A percentile compares a stretch with the other conserved stretches of the same genome.
phyloP scores from a whole-genome alignment of 768 basidiomycete genomes.

The Termitomyces sp. region DNA sequence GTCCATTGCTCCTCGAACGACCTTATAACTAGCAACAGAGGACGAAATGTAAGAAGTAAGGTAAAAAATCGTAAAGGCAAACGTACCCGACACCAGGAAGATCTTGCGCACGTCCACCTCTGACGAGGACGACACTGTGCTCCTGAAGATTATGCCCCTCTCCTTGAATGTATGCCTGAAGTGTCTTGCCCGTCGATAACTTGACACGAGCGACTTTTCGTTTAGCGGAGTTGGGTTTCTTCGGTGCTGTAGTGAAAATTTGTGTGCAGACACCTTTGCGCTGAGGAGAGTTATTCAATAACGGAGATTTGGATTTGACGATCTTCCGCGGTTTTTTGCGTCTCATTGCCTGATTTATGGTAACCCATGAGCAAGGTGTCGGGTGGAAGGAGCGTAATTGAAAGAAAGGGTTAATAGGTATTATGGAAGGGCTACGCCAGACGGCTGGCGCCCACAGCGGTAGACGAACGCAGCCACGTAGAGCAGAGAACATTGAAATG shows the following conservation, averaged over 20 bases:
- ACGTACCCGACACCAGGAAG: slow-evolving; percentile 92
- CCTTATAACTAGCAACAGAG: slow-evolving; percentile 69
- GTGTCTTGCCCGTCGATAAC: slow-evolving; percentile 80
- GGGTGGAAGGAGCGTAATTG: slow-evolving; percentile 58
- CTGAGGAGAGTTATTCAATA: slow-evolving; percentile 78
- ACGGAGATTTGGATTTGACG: slow-evolving; percentile 67
- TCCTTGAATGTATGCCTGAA: slow-evolving; percentile 94
- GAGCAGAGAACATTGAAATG: slow-evolving; percentile 34
- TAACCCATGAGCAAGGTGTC: slow-evolving; percentile 54
- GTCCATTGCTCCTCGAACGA: slow-evolving; percentile 91
- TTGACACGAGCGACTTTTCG: slow-evolving; percentile 96
- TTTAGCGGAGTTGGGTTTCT: slow-evolving; percentile 98
- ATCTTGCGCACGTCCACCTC: slow-evolving; percentile 96
- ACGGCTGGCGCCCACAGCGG: slow-evolving; percentile 26
- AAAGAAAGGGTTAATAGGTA: slow-evolving; percentile 10
- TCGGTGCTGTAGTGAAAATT: slow-evolving; percentile 79
- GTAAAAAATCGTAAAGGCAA: neutral
- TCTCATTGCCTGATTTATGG: slow-evolving; percentile 86
- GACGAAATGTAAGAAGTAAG: neutral
- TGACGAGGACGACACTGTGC: slow-evolving; percentile 91
- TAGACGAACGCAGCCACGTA: slow-evolving; percentile 29
- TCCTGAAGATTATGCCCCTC: slow-evolving; percentile 99
- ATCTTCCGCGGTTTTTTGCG: slow-evolving; percentile 60
- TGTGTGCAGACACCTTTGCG: slow-evolving; percentile 89
- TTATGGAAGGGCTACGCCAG: slow-evolving; percentile 8